Percentiles rank a stretch among this genome's conserved stretches.
Conservation (phyloP, 257 asterid genomes). For the Fraxinus anomala region DNA sequence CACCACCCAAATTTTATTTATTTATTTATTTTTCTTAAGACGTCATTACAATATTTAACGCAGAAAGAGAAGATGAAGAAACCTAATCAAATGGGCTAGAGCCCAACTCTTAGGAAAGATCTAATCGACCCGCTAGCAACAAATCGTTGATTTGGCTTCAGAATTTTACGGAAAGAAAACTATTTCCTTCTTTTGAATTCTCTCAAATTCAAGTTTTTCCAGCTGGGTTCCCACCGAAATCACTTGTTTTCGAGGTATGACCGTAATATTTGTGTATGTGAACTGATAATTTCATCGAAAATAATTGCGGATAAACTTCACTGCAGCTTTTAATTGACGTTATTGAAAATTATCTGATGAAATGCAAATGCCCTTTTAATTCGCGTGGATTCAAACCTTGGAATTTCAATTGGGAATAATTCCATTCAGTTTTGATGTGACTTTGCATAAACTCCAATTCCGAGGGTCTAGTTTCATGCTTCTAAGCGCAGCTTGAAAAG, state of each 20-base stretch:
- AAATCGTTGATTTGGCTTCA: constrained; percentile 14
- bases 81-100: not conserved
- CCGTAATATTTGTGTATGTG: not conserved
- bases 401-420: not conserved
- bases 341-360: not conserved
- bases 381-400: not conserved
- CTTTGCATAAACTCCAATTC: not conserved
- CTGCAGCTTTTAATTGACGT: not conserved
- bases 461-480: not conserved
- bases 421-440: constrained; percentile 16
- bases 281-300: not conserved
- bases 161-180: not conserved
- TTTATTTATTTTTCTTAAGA: no score
- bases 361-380: not conserved
- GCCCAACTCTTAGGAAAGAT: constrained; percentile 35
- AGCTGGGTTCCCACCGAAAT: constrained; percentile 19
- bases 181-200: not conserved
- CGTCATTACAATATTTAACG: no score
- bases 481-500: not conserved
- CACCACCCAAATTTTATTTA: no score
- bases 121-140: constrained; percentile 28
- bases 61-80: no score
- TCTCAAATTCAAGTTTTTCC: constrained; percentile 3
- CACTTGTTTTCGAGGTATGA: constrained; percentile 32
- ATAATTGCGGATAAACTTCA: not conserved